These are phyloP conservation scores for Cladosporium sp. DNA, from an alignment of 2,329 filamentous ascomycete genomes.

Conservation along the genomic window DNA sequence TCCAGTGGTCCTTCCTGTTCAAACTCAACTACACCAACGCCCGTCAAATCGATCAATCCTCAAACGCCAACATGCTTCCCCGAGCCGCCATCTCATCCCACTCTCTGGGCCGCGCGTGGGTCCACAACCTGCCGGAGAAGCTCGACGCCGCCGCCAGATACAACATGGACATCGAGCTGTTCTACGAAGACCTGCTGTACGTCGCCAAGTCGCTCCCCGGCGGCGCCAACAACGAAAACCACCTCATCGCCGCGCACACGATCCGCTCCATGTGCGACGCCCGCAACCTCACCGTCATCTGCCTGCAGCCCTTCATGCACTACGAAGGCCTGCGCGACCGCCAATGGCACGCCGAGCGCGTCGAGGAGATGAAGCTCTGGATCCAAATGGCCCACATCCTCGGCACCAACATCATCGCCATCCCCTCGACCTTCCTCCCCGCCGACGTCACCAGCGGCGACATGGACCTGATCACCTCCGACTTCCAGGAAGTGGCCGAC, in stretches of 20 bases:
- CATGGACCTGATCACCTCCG: conserved; percentile 54
- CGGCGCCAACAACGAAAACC: conserved; percentile 42
- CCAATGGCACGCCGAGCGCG: conserved; percentile 50
- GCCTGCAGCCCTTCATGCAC: conserved; percentile 72
- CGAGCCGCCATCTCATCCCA: conserved; percentile 69
- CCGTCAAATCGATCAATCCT: not conserved
- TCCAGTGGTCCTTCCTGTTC: conserved; percentile 5
- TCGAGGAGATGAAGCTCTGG: conserved; percentile 66
- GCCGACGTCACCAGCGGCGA: conserved; percentile 49
- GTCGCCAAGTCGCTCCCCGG: conserved; percentile 49
- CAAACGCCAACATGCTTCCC: conserved; percentile 41
- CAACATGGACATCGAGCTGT: conserved; percentile 71
- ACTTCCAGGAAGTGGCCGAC: conserved; percentile 63
- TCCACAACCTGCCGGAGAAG: conserved; percentile 64
- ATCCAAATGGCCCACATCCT: conserved; percentile 61
- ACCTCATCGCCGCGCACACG: conserved; percentile 53
- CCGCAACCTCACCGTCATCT: conserved; percentile 57
- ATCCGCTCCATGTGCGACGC: conserved; percentile 56
- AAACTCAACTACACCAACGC: conserved; percentile 1
- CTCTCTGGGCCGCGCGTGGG: conserved; percentile 69
- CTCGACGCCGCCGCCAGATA: conserved; percentile 63
- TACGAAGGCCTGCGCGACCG: conserved; percentile 71
- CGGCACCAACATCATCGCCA: conserved; percentile 66
- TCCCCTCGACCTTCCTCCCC: conserved; percentile 68
- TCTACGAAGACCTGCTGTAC: conserved; percentile 70